A percentile compares a stretch with the other conserved stretches of the same genome.
These are phyloP conservation scores for Sclerotiophoma versabilis DNA, from an alignment of 2,329 filamentous ascomycete species.

Conservation along the genomic window DNA sequence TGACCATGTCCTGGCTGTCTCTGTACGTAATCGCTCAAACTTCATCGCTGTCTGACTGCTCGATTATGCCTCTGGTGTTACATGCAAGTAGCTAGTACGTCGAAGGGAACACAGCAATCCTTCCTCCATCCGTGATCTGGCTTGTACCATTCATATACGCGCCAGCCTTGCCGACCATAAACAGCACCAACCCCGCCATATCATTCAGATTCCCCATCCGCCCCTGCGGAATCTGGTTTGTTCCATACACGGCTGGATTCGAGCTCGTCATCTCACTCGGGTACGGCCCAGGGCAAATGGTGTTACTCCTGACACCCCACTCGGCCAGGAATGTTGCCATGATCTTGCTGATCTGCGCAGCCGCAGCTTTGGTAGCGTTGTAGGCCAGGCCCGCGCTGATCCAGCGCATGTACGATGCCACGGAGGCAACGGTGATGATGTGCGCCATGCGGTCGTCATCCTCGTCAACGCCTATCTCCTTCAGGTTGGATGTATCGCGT, in stretches of 20 bases:
- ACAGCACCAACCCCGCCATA: slow-evolving; percentile 59
- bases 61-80: not conserved
- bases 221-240: slow-evolving; percentile 49
- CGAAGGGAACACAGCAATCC: slow-evolving; percentile 44
- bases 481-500: slow-evolving; percentile 31
- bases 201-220: slow-evolving; percentile 55
- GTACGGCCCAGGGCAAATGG: slow-evolving; percentile 54
- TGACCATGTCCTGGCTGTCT: no score
- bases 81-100: slow-evolving; percentile 34
- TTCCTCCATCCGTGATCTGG: slow-evolving; percentile 57
- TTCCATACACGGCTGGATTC: slow-evolving; percentile 37
- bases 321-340: slow-evolving; percentile 52
- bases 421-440: slow-evolving; percentile 55
- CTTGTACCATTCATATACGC: slow-evolving; percentile 63
- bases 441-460: slow-evolving; percentile 53
- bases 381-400: slow-evolving; percentile 52
- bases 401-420: slow-evolving; percentile 51
- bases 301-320: slow-evolving; percentile 56
- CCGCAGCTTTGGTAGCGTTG: slow-evolving; percentile 54
- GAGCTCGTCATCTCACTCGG: slow-evolving; percentile 55
- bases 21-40: no score
- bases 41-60: no score
- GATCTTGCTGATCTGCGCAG: slow-evolving; percentile 56
- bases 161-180: slow-evolving; percentile 59
- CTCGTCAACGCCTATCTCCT: slow-evolving; percentile 28